These are phyloP conservation scores for Inonotus hispidus DNA, from an alignment of 1,284 basidiomycete genomes.

Conservation along the genomic window DNA sequence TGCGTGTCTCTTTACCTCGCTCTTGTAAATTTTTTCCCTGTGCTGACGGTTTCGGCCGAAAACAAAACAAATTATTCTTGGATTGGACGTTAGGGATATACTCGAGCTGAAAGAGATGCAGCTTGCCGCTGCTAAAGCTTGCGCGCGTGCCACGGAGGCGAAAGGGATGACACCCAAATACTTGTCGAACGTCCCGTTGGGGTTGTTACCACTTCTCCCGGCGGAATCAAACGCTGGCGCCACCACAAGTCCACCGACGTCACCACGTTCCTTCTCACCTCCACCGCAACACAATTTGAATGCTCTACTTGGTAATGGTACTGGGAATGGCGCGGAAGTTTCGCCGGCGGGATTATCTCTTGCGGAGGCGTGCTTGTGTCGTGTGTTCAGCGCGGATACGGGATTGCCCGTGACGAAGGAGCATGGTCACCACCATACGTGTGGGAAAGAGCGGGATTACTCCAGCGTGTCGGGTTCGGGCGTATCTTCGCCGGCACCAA, in stretches of 20 bases:
- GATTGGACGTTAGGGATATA: slow-evolving; percentile 40
- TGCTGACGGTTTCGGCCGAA: slow-evolving; percentile 2
- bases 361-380: slow-evolving; percentile 10
- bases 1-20: too few relatives aligned
- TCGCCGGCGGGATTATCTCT: background rate
- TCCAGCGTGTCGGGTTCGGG: background rate
- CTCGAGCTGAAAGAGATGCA: slow-evolving; percentile 59
- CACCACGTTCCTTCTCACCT: slow-evolving; percentile 5
- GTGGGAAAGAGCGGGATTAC: slow-evolving; percentile 1
- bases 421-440: background rate
- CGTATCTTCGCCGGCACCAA: background rate
- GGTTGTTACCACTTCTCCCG: slow-evolving; percentile 43
- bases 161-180: slow-evolving; percentile 33
- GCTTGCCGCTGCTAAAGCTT: slow-evolving; percentile 51
- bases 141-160: slow-evolving; percentile 34
- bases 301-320: background rate
- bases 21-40: background rate
- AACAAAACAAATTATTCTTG: too few relatives aligned
- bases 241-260: slow-evolving; percentile 12
- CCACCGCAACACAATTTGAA: background rate
- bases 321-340: background rate
- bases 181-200: slow-evolving; percentile 47
- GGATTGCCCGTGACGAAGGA: background rate
- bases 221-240: slow-evolving; percentile 20
- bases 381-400: slow-evolving; percentile 10